Evolutionary conservation across 805 yeast genomes (phyloP).

Genomic region (Yamadazyma laniorum): DNA sequence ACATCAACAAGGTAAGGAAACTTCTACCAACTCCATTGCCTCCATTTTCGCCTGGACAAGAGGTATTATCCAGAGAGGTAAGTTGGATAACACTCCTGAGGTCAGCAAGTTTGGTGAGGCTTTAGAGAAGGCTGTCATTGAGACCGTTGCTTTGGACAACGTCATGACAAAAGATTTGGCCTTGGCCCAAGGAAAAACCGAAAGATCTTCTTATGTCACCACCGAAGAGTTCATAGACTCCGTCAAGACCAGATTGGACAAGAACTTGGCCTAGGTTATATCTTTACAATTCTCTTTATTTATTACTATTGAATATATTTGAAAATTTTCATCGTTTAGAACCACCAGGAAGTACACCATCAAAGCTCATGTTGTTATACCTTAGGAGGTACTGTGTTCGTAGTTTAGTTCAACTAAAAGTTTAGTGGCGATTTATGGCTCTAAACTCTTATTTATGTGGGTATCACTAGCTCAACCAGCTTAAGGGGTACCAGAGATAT

Average conservation of each 20-base stretch:
- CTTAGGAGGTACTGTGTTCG: too few relatives aligned
- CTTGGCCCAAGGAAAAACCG: constrained; percentile 81
- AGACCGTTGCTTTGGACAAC: constrained; percentile 78
- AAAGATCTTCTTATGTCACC: constrained; percentile 77
- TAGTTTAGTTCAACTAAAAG: too few relatives aligned
- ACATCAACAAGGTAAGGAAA: constrained; percentile 95
- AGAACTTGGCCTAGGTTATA: constrained; percentile 20
- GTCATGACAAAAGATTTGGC: constrained; percentile 97
- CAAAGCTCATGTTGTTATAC: too few relatives aligned
- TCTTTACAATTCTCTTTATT: too few relatives aligned
- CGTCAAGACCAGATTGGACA: constrained; percentile 64
- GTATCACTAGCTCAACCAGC: too few relatives aligned
- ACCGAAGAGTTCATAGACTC: constrained; percentile 89
- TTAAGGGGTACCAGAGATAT: too few relatives aligned
- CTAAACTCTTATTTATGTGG: too few relatives aligned
- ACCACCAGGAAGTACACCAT: too few relatives aligned
- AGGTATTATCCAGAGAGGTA: constrained; percentile 91
- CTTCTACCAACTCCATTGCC: constrained; percentile 96
- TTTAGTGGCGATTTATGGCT: too few relatives aligned
- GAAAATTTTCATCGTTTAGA: too few relatives aligned
- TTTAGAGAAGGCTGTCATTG: constrained; percentile 81
- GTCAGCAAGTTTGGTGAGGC: constrained; percentile 76
- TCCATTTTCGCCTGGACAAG: constrained; percentile 97
- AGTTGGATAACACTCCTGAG: constrained; percentile 80
- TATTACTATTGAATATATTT: constrained; percentile 1